Evolutionary conservation across 108 stramenopile genomes (phyloP).

Genomic region (Epipyxis sp.): DNA sequence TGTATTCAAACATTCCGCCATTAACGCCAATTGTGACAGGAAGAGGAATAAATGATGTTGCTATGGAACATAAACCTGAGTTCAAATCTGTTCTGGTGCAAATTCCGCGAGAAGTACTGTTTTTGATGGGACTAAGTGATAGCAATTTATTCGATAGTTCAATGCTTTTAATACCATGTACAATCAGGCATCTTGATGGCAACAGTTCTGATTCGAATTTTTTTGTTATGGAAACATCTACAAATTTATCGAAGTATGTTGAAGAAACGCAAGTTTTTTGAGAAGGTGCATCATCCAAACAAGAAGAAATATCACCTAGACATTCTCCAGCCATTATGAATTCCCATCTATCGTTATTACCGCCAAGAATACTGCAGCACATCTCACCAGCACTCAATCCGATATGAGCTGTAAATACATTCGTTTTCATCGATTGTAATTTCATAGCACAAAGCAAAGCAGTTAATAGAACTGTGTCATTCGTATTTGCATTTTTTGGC

Average conservation of each 20-base stretch:
- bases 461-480: not conserved
- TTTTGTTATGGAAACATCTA: not conserved
- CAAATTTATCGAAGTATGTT: not conserved
- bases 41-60: not conserved
- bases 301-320: not conserved
- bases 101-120: not conserved
- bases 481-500: not conserved
- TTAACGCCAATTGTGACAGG: not conserved
- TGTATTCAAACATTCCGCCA: slow-evolving; percentile 36
- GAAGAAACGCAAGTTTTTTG: not conserved
- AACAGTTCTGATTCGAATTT: not conserved
- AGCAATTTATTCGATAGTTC: not conserved
- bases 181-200: not conserved
- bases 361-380: not conserved
- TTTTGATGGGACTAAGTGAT: not conserved
- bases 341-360: slow-evolving; percentile 19
- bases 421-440: not conserved
- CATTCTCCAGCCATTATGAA: not conserved
- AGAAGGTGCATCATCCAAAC: not conserved
- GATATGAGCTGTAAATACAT: not conserved
- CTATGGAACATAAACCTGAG: not conserved
- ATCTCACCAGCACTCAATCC: slow-evolving; percentile 7
- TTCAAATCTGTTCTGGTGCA: not conserved
- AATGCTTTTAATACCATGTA: not conserved
- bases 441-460: slow-evolving; percentile 10